Evolutionary conservation across 2,329 filamentous ascomycete species (phyloP).

Genomic region (Akanthomyces lecanii): DNA sequence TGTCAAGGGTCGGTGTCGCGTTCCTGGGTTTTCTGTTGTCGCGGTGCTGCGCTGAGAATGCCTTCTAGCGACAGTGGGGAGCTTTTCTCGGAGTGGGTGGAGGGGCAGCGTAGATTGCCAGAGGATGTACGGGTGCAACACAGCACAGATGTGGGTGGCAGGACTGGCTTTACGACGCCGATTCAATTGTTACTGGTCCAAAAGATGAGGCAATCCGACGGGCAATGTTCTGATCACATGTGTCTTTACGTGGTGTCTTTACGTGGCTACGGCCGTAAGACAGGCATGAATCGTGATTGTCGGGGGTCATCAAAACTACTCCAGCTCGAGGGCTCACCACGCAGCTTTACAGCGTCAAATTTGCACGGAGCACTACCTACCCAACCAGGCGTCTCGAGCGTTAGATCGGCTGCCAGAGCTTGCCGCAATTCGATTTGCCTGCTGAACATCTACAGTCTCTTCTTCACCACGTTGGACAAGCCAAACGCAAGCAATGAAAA

Average conservation of each 20-base stretch:
- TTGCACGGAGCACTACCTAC: not conserved
- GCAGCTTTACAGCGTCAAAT: not conserved
- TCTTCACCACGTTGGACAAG: conserved; percentile 37
- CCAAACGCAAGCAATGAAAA: conserved; percentile 38
- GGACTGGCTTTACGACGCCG: not conserved
- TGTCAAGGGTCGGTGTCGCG: not conserved
- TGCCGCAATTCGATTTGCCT: too few relatives aligned
- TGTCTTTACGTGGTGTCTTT: not conserved
- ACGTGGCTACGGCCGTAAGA: too few relatives aligned
- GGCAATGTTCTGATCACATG: not conserved
- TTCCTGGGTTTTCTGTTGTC: not conserved
- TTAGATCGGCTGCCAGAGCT: too few relatives aligned
- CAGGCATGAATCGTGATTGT: not conserved
- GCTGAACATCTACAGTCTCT: conserved; percentile 26
- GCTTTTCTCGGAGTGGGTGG: conserved; percentile 25
- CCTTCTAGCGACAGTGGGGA: conserved; percentile 6
- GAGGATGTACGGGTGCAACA: not conserved
- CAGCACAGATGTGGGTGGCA: not conserved
- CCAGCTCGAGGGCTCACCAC: too few relatives aligned
- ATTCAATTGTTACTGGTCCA: not conserved
- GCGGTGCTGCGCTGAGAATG: not conserved
- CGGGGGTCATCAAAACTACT: not conserved
- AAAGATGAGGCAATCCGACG: too few relatives aligned
- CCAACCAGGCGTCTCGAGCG: too few relatives aligned
- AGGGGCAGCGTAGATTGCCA: not conserved